Conservation (phyloP, 2,329 filamentous ascomycete genomes). For the Aspergillus sclerotialis region DNA sequence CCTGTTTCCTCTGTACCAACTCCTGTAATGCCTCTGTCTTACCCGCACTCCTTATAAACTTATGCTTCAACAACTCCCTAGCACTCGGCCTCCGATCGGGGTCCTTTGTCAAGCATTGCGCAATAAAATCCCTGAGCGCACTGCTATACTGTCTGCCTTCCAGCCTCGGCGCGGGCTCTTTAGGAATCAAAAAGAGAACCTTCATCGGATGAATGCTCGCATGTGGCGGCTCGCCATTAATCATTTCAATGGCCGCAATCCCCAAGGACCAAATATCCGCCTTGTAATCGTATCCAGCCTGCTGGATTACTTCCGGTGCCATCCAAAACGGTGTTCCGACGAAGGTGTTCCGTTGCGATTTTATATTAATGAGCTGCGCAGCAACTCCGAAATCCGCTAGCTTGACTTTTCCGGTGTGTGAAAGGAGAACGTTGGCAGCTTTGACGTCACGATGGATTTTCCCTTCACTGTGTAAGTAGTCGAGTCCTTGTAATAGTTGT, state of each 20-base stretch:
- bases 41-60: conserved; percentile 79
- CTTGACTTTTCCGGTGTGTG: conserved; percentile 83
- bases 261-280: conserved; percentile 91
- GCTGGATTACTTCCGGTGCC: conserved; percentile 90
- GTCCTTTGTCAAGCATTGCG: conserved; percentile 86
- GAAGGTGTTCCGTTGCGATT: conserved; percentile 94
- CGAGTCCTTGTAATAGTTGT: conserved; percentile 79
- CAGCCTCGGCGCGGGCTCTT: conserved; percentile 74
- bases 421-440: conserved; percentile 92
- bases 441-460: conserved; percentile 98
- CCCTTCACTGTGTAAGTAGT: conserved; percentile 87
- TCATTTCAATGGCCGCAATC: conserved; percentile 86
- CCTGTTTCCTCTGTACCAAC: conserved; percentile 70
- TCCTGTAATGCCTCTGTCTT: conserved; percentile 85
- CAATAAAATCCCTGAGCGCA: conserved; percentile 91
- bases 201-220: conserved; percentile 88
- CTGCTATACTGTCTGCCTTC: conserved; percentile 75
- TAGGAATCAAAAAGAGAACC: conserved; percentile 83
- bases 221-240: conserved; percentile 81
- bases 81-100: conserved; percentile 77
- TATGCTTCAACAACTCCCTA: conserved; percentile 78
- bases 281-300: conserved; percentile 77
- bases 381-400: conserved; percentile 96
- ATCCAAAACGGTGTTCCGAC: conserved; percentile 98
- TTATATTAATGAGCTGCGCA: conserved; percentile 93